Percentiles rank a stretch among this genome's conserved stretches.
Evolutionary conservation across 2,329 filamentous ascomycete species (phyloP).

Genomic region (Nectriaceae sp.): DNA sequence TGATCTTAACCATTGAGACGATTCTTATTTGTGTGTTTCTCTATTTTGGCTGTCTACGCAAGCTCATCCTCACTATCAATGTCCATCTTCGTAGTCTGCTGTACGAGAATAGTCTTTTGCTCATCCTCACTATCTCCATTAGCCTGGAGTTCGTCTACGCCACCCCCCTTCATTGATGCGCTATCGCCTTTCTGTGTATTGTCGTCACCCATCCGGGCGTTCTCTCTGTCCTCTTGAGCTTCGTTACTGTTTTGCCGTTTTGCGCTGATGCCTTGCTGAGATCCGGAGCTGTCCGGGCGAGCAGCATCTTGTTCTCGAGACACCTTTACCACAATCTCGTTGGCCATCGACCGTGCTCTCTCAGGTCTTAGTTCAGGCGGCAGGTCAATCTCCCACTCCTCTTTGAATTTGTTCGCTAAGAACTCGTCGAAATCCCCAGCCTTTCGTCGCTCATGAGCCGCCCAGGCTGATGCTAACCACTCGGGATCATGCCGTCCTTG

Average conservation of each 20-base stretch:
- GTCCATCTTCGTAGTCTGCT: slow-evolving; percentile 11
- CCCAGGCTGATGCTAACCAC: slow-evolving; percentile 55
- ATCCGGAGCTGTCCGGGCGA: too few relatives aligned
- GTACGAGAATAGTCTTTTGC: background rate
- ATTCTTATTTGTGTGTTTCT: too few relatives aligned
- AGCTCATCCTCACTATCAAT: slow-evolving; percentile 11
- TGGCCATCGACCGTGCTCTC: background rate
- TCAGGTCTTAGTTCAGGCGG: slow-evolving; percentile 34
- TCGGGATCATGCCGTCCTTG: slow-evolving; percentile 52
- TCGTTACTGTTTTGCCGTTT: background rate
- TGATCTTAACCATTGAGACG: too few relatives aligned
- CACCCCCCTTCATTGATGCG: background rate
- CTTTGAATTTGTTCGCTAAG: slow-evolving; percentile 45
- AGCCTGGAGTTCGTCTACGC: slow-evolving; percentile 4
- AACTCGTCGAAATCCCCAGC: slow-evolving; percentile 53
- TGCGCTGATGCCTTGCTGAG: background rate
- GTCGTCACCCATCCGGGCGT: slow-evolving; percentile 13
- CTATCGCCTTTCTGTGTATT: slow-evolving; percentile 2
- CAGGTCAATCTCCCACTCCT: slow-evolving; percentile 49
- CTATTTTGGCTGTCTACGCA: too few relatives aligned
- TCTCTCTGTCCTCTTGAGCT: background rate
- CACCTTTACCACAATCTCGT: background rate
- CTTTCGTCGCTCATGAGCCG: slow-evolving; percentile 50
- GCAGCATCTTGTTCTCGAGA: background rate
- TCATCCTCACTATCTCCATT: background rate